Evolutionary conservation across 768 basidiomycete genomes (phyloP).

Genomic region (Xerocomus spinulosus): DNA sequence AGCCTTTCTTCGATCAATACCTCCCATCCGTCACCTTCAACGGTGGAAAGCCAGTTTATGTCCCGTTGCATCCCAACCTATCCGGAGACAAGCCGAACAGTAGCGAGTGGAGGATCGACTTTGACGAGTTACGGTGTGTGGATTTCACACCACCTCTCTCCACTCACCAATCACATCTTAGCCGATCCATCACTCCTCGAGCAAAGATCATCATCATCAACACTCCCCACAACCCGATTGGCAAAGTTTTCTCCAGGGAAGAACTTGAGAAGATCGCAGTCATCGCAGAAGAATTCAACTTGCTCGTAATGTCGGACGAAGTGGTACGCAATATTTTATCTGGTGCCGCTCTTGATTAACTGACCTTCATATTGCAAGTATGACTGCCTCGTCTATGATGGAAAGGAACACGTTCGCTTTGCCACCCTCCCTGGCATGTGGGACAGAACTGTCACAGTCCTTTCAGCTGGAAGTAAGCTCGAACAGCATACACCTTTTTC

Average conservation of each 20-base stretch:
- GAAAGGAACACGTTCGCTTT: conserved; percentile 85
- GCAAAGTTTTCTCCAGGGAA: conserved; percentile 84
- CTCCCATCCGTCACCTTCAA: conserved; percentile 92
- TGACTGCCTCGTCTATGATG: conserved; percentile 87
- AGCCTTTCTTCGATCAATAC: conserved; percentile 98
- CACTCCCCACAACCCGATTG: conserved; percentile 97
- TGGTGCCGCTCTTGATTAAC: not conserved
- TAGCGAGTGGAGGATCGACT: conserved; percentile 84
- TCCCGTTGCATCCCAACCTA: conserved; percentile 88
- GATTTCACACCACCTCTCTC: not conserved
- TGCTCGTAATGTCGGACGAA: conserved; percentile 93
- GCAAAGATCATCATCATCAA: conserved; percentile 96
- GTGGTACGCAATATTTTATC: conserved; percentile 59
- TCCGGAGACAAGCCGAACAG: conserved; percentile 47
- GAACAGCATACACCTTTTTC: not conserved
- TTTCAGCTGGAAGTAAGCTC: conserved; percentile 86
- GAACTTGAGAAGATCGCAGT: conserved; percentile 85
- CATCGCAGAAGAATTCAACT: conserved; percentile 86
- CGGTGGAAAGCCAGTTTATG: conserved; percentile 88
- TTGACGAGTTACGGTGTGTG: conserved; percentile 77
- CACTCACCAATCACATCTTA: conserved; percentile 24
- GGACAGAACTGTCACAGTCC: conserved; percentile 95
- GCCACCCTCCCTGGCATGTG: conserved; percentile 97
- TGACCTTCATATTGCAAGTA: conserved; percentile 49
- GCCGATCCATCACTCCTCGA: conserved; percentile 78